Evolutionary conservation across 441 rosid genomes (phyloP).

Genomic region (Corymbia citriodora): DNA sequence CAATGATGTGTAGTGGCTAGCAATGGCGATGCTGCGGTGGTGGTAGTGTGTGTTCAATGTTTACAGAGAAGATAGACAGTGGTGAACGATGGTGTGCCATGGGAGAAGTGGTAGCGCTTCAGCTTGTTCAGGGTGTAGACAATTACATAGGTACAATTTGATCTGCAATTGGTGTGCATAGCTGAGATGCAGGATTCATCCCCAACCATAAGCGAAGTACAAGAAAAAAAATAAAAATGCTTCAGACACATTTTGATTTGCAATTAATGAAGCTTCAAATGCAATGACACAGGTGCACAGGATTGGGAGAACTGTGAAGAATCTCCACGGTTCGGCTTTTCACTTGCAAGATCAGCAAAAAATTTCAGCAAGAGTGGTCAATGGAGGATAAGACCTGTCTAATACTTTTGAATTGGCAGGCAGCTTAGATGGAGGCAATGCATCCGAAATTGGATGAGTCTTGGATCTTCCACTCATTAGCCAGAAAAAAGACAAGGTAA

Average conservation of each 20-base stretch:
- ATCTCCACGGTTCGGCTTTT: neutral
- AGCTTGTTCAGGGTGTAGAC: neutral
- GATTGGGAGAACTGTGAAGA: neutral
- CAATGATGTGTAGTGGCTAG: neutral
- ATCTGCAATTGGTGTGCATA: neutral
- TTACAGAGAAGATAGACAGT: neutral
- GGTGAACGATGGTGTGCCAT: neutral
- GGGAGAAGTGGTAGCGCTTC: neutral
- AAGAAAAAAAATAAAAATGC: neutral
- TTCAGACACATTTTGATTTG: neutral
- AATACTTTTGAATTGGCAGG: neutral
- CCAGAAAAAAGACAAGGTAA: neutral
- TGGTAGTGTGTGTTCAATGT: neutral
- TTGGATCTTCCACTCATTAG: neutral
- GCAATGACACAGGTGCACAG: rapidly evolving
- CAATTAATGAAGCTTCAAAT: neutral
- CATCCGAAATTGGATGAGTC: neutral
- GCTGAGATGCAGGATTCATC: neutral
- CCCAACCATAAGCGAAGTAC: neutral
- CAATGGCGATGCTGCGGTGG: rapidly evolving
- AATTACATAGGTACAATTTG: neutral
- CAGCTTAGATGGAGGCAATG: neutral
- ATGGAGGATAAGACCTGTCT: neutral
- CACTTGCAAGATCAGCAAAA: neutral
- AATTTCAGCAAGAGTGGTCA: neutral